A percentile compares a stretch with the other conserved stretches of the same genome.
These are phyloP conservation scores for Pseudogymnoascus sp. DNA, from an alignment of 2,329 filamentous ascomycete species.

Conservation along the genomic window DNA sequence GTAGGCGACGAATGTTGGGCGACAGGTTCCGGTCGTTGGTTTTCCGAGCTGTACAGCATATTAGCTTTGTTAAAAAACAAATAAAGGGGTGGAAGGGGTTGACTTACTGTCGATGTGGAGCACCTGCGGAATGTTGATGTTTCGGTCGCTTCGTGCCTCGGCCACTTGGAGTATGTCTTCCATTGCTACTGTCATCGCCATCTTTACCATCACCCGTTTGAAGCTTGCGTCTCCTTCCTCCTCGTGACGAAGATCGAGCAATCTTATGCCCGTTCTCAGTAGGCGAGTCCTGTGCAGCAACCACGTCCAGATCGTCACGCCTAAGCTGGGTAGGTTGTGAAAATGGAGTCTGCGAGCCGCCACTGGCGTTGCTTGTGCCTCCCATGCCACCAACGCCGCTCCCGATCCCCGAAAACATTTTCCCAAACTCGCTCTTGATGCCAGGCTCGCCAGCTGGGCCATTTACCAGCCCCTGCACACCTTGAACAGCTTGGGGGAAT, in stretches of 20 bases:
- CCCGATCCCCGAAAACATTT: constrained; percentile 91
- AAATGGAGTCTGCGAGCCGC: constrained; percentile 46
- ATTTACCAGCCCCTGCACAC: constrained; percentile 73
- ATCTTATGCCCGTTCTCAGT: constrained; percentile 32
- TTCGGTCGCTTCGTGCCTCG: constrained; percentile 60
- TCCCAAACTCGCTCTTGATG: constrained; percentile 90
- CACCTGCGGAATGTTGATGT: constrained; percentile 39
- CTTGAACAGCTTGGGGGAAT: constrained; percentile 86
- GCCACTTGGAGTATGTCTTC: constrained; percentile 52
- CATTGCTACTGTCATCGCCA: constrained; percentile 62
- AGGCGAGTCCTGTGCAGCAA: constrained; percentile 37
- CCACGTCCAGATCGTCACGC: constrained; percentile 45
- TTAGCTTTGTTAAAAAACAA: constrained; percentile 15
- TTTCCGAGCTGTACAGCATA: constrained; percentile 43
- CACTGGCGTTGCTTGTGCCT: constrained; percentile 40
- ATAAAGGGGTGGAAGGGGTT: neutral
- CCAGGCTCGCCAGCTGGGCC: constrained; percentile 76
- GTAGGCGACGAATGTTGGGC: constrained; percentile 41
- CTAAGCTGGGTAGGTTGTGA: constrained; percentile 35
- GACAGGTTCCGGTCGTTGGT: constrained; percentile 44
- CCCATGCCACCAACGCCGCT: constrained; percentile 54
- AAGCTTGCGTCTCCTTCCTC: constrained; percentile 60
- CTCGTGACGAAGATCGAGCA: constrained; percentile 34
- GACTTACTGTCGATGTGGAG: constrained; percentile 62
- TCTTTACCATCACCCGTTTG: constrained; percentile 67